Base-by-base conservation (phyloP, 371 early-diverging fungal species). In the Chytridium lagenaria region DNA sequence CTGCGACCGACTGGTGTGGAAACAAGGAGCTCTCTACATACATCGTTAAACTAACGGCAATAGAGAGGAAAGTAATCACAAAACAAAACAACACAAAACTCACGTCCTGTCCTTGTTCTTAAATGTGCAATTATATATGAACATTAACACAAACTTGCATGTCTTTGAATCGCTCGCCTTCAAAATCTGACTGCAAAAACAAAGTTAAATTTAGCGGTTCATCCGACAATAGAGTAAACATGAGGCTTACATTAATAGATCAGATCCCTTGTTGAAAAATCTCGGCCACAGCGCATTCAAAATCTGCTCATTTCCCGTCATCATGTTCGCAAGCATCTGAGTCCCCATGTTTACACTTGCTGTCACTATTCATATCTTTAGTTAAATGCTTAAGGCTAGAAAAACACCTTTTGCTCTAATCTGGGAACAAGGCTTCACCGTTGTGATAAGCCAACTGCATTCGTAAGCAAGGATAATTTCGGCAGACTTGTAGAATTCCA, bases 291-390 rank as follows among this genome's bases (percentile, higher is more conserved):
- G 59, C 34, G 68, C 68, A 34, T 84, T 78, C 51, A 83, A 80
- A 0, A 83, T 79, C 1, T 69, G 74, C n/a, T 80, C 73, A 68
- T 90, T 86, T 34, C 83, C 86, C 2, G 90, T 90, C 68, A 90
- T 81, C 78, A 88, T 85, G 69, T 90, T 90, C 67, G 86, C 88
- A 12, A 89, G 77, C 23, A 85, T 84, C 67, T 90, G 90, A 1
- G 81, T 84, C 12, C 89, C 83, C 70, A 87, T 83, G 64, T 78
- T 72, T 49, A 78, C 72, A 28, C 55, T 16, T 10, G 55, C 55
- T 26, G 10, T 55, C 16, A 55, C 55, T 44, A 19, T 44, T 12
- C 44, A 7, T 7, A 44, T 19, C 12, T 44, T 44, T 12, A 19
- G 19, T 12, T 44, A 19, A 19, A 44, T 19, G 44, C 44, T 44